A percentile compares a stretch with the other conserved stretches of the same genome.
Conservation (phyloP, 768 basidiomycete genomes). For the Epithele typhae region DNA sequence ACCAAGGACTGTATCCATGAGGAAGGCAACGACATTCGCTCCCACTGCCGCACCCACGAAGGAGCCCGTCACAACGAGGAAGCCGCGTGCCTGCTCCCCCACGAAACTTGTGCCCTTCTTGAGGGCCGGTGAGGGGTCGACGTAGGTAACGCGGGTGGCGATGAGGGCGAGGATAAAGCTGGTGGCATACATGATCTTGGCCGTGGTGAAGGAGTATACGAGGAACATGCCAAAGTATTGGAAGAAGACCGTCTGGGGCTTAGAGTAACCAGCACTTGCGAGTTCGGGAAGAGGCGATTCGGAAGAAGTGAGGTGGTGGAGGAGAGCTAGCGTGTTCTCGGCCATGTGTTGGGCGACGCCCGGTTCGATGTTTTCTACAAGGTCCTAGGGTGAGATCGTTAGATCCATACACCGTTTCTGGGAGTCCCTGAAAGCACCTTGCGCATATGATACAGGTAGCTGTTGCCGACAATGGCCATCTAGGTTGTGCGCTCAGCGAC, state of each 20-base stretch:
- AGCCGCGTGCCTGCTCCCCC: slow-evolving; percentile 39
- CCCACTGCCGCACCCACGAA: slow-evolving; percentile 53
- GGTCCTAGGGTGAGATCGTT: background rate
- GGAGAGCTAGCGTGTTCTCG: slow-evolving; percentile 77
- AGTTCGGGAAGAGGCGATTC: slow-evolving; percentile 67
- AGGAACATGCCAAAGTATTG: slow-evolving; percentile 64
- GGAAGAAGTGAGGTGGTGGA: slow-evolving; percentile 67
- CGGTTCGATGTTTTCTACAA: too few relatives aligned
- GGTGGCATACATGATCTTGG: slow-evolving; percentile 55
- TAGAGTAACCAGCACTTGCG: slow-evolving; percentile 37
- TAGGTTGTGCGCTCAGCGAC: slow-evolving; percentile 21
- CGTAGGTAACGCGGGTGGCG: slow-evolving; percentile 37
- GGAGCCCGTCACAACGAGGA: slow-evolving; percentile 45
- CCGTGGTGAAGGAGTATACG: slow-evolving; percentile 70
- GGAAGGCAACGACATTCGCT: slow-evolving; percentile 67
- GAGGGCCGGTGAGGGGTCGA: slow-evolving; percentile 33
- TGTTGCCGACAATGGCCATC: slow-evolving; percentile 91
- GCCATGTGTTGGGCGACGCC: slow-evolving; percentile 67
- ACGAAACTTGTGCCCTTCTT: slow-evolving; percentile 35
- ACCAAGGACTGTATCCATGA: slow-evolving; percentile 58
- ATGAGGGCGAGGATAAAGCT: slow-evolving; percentile 44
- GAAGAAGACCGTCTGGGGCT: slow-evolving; percentile 75
- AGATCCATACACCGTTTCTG: too few relatives aligned
- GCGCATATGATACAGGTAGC: slow-evolving; percentile 91
- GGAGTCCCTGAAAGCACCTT: slow-evolving; percentile 42